Evolutionary conservation across 2,329 filamentous ascomycete genomes (phyloP), one percentile per base, ranked within the genome.

Genomic region (Cercospora janseana): DNA sequence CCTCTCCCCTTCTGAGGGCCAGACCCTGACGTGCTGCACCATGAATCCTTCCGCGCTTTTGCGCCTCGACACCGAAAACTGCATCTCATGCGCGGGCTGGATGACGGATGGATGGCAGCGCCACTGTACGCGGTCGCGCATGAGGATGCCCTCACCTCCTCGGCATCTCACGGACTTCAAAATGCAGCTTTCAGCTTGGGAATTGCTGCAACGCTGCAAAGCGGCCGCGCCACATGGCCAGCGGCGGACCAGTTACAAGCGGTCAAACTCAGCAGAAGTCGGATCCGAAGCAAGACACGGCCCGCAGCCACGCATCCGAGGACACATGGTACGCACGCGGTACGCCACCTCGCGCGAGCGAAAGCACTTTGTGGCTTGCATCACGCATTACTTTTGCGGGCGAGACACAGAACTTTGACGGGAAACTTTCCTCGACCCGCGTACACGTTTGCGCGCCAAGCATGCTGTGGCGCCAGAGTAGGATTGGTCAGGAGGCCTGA

Each of bases 261-360:
- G n/a, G 9, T 5, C 21, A 26, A 32, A 20, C 16, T 21, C 18
- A 5, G 31, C 43, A 23, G 24, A 29, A 27, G 24, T 46, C 43
- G 43, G 43, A 35, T 26, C 43, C 43, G 31, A 46, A 46, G 43
- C 40, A 28, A 38, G 24, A 29, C 23, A 43, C 21, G 29, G 43
- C 10, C 29, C 20, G 21, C 43, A 34, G 43, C 43, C 43, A 34
- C 28, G 29, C 13, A 28, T 31, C 12, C 31, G 26, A 27, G 16
- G 10, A 23, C 43, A 46, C 43, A 46, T 46, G 43, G 43, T 31
- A 35, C 21, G 29, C 43, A 46, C 43, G 43, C 43, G 28, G 40
- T n/a, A n/a, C n/a, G n/a, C n/a, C n/a, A n/a, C 23, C 18, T 21
- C 34, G 34, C 34, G 34, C 34, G 34, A 38, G 18, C 20, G 34